Percentiles rank a stretch among this genome's conserved stretches.
phyloP scores from a whole-genome alignment of 495 filamentous ascomycete genomes.

The Alectoria sarmentosa region DNA sequence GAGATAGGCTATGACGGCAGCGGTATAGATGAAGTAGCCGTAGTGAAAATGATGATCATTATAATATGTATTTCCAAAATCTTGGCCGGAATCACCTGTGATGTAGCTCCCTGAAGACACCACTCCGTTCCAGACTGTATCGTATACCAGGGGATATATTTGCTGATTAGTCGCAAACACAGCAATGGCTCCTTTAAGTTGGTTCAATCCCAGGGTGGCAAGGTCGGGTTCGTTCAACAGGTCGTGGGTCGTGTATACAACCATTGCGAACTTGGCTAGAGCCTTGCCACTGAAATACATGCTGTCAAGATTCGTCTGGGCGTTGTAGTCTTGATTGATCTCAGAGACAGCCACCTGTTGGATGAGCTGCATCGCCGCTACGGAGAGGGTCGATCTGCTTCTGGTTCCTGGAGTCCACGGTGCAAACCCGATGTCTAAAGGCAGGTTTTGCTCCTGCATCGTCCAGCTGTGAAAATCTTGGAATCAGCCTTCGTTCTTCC shows the following conservation, averaged over 20 bases:
- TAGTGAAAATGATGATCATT: conserved; percentile 98
- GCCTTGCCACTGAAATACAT: conserved; percentile 97
- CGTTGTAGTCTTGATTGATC: conserved; percentile 60
- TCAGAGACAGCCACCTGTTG: conserved; percentile 54
- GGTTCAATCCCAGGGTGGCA: conserved; percentile 53
- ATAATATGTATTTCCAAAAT: conserved; percentile 82
- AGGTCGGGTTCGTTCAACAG: conserved; percentile 53
- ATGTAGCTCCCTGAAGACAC: conserved; percentile 74
- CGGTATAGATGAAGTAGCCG: conserved; percentile 84
- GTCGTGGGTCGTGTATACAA: conserved; percentile 62
- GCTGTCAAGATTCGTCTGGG: conserved; percentile 69
- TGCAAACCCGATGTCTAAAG: conserved; percentile 62
- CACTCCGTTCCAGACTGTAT: conserved; percentile 76
- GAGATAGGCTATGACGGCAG: conserved; percentile 74
- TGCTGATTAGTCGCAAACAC: conserved; percentile 72
- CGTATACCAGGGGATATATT: conserved; percentile 71
- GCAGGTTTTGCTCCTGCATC: conserved; percentile 66
- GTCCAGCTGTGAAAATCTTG: conserved; percentile 48
- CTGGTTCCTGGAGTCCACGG: conserved; percentile 61
- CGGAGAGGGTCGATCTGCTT: conserved; percentile 44
- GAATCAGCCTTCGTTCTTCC: background rate
- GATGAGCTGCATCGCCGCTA: conserved; percentile 47
- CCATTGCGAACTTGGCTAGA: conserved; percentile 74
- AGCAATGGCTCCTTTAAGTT: conserved; percentile 70
- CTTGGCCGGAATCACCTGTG: conserved; percentile 60